These are phyloP conservation scores for Talaromyces nanjingensis DNA, from an alignment of 495 filamentous ascomycete species.

Conservation along the genomic window DNA sequence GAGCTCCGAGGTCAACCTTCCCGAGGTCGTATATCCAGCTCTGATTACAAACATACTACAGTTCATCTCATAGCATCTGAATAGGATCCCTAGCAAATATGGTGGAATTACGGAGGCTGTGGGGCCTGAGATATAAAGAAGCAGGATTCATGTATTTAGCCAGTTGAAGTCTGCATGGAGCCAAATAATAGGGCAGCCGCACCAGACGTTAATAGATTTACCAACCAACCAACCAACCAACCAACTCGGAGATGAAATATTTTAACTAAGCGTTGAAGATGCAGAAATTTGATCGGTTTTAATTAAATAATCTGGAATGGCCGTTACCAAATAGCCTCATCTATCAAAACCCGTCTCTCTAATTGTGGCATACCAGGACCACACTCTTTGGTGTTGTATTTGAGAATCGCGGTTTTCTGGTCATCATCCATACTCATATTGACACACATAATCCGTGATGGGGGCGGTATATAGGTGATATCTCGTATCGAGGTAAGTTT, in stretches of 20 bases:
- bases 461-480: neutral
- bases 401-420: slow-evolving; percentile 8
- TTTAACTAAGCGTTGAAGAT: neutral
- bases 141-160: no score
- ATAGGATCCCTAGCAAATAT: no score
- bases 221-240: no score
- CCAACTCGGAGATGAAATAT: neutral
- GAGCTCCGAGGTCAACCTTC: neutral
- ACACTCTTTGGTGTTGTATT: slow-evolving; percentile 8
- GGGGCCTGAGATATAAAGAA: no score
- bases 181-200: no score
- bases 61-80: no score
- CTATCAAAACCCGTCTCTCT: neutral
- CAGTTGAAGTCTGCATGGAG: no score
- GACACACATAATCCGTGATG: neutral
- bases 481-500: neutral
- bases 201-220: no score
- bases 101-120: no score
- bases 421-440: slow-evolving; percentile 5
- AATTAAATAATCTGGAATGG: neutral
- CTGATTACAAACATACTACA: neutral
- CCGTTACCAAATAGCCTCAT: neutral
- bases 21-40: neutral
- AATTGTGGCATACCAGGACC: neutral
- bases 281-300: no score